Base-by-base conservation (phyloP, 495 filamentous ascomycete species). In the Collariella sp. region DNA sequence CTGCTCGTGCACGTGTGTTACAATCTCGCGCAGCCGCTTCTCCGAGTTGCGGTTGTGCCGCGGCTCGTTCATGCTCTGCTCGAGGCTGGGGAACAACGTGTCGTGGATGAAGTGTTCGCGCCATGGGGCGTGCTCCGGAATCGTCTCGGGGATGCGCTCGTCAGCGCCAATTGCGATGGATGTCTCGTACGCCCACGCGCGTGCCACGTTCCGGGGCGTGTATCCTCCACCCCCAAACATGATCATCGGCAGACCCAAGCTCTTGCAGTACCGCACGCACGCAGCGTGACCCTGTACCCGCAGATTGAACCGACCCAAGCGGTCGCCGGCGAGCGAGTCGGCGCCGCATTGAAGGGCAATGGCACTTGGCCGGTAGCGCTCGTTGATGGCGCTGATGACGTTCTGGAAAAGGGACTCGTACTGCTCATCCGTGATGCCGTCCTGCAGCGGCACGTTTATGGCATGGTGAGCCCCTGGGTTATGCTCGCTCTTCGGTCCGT, bases 301-400 rank as follows among this genome's bases (percentile, higher is more conserved):
- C 55, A 98, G 79, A 68, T 97, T 98, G 78, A 98, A 98, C 61
- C 87, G 87, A 42, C 93, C 93, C 0, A 98, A 79, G 13, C 93
- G 78, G 70, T 98, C 93, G 59, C 91, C 89, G 42, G 90, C 93
- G 0, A 98, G 80, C 16, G 88, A 94, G 73, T 98, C 93, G 38
- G 91, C 93, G 51, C 93, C 93, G 69, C 93, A 98, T 73, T 98
- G 93, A 0, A 98, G 78, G 13, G 95, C 94, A 65, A 98, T 94
- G 20, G 87, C 91, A 44, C 79, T 80, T 7, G 93, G 93, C 9
- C 79, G 79, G 72, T 91, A 98, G 44, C 77, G 80, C 22, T 80
- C 76, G 48, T 95, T 78, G 51, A 85, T 87, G 55, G 80, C 78
- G 46, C 83, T 82, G 43, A 96, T 84, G 54, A 96, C 80, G 59